Evolutionary conservation across 768 basidiomycete genomes (phyloP), one percentile per base, ranked within the genome.

Genomic region (Peribolospora baueri): DNA sequence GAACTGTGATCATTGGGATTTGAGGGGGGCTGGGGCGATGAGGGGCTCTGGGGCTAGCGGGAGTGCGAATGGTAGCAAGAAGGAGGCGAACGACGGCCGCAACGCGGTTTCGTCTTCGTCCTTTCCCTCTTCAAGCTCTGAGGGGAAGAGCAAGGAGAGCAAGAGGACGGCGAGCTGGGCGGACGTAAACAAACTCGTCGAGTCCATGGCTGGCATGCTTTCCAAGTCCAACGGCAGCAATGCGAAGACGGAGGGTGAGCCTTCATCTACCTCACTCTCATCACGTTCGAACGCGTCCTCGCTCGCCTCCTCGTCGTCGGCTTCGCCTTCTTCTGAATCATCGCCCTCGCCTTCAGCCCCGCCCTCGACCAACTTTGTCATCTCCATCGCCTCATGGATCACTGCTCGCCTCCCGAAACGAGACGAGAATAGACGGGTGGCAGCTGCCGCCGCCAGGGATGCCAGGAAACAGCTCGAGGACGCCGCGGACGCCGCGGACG

Each of bases 1-100:
- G 59, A 81, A 80, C 2, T 82, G 80, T 61, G 88, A 98, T 70
- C 93, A 98, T 63, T 98, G 93, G 93, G 82, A 91, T 62, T 75
- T 95, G 65, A 70, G 93, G 58, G 93, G 91, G 0, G 80, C 84
- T 25, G 69, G 80, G n/a, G 84, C 87, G 3, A 51, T 71, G 53
- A 63, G 61, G 60, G 63, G 14, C 58, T 59, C 80, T 61, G 82
- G 80, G 55, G 72, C 76, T 50, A 76, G 72, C 49, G 70, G 79
- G 1, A 48, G 40, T 10, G 58, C 5, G 7, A 39, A 9, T 6
- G 48, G 5, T 4, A 46, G 14, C 11, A 8, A 13, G 7, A 51
- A 48, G 54, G 47, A 51, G 46, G 54, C 37, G 36, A 36, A 52
- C 47, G 13, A n/a, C 56, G 40, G 10, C 51, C 1, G 14, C 51